A percentile compares a stretch with the other conserved stretches of the same genome.
These are phyloP conservation scores for Diospyros kaki DNA, from an alignment of 148 eudicot species.

Conservation along the genomic window DNA sequence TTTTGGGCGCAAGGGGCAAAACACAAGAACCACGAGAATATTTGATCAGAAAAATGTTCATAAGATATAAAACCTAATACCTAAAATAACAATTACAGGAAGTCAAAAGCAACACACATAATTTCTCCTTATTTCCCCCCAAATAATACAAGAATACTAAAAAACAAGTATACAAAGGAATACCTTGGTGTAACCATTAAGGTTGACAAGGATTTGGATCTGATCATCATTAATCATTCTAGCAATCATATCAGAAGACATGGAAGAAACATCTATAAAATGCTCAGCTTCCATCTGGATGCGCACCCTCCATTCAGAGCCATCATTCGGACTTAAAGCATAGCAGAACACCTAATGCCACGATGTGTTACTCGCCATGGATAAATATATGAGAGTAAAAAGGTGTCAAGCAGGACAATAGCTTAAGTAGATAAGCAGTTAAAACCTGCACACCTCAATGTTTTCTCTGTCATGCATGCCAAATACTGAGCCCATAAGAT, in stretches of 20 bases:
- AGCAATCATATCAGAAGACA: constrained; percentile 85
- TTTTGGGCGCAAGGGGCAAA: neutral
- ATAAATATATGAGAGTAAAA: neutral
- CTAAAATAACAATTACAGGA: neutral
- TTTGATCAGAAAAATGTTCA: neutral
- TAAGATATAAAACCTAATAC: neutral
- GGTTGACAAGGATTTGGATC: constrained; percentile 86
- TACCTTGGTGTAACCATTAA: constrained; percentile 98
- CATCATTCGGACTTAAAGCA: constrained; percentile 93
- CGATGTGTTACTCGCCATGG: neutral
- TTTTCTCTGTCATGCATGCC: constrained; percentile 85
- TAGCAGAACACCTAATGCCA: constrained; percentile 80
- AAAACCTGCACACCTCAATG: constrained; percentile 59
- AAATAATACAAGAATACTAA: neutral
- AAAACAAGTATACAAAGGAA: neutral
- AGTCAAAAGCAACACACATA: neutral
- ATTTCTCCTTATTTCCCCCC: neutral
- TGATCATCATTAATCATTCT: constrained; percentile 79
- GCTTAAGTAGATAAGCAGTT: neutral
- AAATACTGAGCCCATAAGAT: constrained; percentile 98
- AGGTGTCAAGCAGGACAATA: constrained; percentile 6
- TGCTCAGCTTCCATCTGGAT: constrained; percentile 89
- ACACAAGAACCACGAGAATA: neutral
- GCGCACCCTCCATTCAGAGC: constrained; percentile 88
- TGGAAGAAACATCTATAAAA: constrained; percentile 78